These are phyloP conservation scores for Coccinonectria pachysandricola DNA, from an alignment of 2,329 filamentous ascomycete genomes.

Conservation along the genomic window DNA sequence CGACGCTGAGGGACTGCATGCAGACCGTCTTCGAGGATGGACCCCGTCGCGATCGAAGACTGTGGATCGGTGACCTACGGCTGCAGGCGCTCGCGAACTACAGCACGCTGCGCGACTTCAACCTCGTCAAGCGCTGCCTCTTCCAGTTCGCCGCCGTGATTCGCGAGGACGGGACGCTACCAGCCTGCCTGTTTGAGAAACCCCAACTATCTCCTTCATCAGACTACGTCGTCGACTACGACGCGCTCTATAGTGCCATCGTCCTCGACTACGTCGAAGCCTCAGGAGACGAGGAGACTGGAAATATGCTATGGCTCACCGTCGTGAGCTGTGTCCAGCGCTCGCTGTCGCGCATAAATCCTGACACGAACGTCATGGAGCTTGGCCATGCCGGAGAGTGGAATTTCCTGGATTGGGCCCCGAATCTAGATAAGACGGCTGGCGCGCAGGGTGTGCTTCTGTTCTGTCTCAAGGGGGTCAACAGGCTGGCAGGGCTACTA, in stretches of 20 bases:
- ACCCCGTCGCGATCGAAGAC: constrained; percentile 24
- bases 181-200: constrained; percentile 25
- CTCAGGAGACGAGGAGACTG: constrained; percentile 20
- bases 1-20: constrained; percentile 28
- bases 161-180: constrained; percentile 22
- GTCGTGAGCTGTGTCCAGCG: constrained; percentile 20
- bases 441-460: constrained; percentile 4
- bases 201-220: constrained; percentile 19
- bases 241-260: constrained; percentile 23
- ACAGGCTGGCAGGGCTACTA: constrained; percentile 2
- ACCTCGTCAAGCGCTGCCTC: constrained; percentile 25
- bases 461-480: constrained; percentile 4
- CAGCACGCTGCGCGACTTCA: constrained; percentile 24
- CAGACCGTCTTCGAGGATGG: constrained; percentile 30
- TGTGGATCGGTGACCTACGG: constrained; percentile 27
- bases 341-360: constrained; percentile 16
- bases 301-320: constrained; percentile 20
- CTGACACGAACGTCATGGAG: constrained; percentile 6
- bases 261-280: constrained; percentile 23
- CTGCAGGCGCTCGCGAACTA: constrained; percentile 28
- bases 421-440: constrained; percentile 3
- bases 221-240: constrained; percentile 28
- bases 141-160: constrained; percentile 25
- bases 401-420: constrained; percentile 8
- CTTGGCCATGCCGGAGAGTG: constrained; percentile 1